These are phyloP conservation scores for Purpureocillium lavendulum DNA, from an alignment of 2,329 filamentous ascomycete genomes.

Conservation along the genomic window DNA sequence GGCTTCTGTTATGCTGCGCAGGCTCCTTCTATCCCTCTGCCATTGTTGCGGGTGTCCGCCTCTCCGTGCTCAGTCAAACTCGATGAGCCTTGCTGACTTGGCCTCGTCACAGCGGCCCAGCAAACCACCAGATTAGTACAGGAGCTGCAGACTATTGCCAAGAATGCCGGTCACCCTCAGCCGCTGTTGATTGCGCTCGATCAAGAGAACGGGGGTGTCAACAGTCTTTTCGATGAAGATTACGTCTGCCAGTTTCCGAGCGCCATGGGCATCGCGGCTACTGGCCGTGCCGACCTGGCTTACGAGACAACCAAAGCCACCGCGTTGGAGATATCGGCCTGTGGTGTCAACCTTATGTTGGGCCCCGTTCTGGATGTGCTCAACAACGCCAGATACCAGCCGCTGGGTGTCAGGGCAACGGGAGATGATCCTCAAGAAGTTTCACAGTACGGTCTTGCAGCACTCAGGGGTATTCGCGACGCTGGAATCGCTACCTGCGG, in stretches of 20 bases:
- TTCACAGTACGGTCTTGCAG: slow-evolving; percentile 83
- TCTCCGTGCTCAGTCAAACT: no score
- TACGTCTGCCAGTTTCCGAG: slow-evolving; percentile 95
- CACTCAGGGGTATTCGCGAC: slow-evolving; percentile 87
- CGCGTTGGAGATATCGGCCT: slow-evolving; percentile 82
- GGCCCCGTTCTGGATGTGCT: slow-evolving; percentile 90
- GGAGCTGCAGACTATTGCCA: slow-evolving; percentile 86
- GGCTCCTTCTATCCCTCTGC: slow-evolving; percentile 1
- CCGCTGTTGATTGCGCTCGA: slow-evolving; percentile 87
- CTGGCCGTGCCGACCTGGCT: slow-evolving; percentile 74
- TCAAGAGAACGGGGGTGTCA: slow-evolving; percentile 97
- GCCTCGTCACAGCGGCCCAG: slow-evolving; percentile 60
- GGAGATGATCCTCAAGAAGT: slow-evolving; percentile 94
- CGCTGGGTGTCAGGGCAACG: slow-evolving; percentile 78
- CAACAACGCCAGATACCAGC: slow-evolving; percentile 86
- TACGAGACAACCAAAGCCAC: slow-evolving; percentile 90
- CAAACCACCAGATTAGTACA: slow-evolving; percentile 82
- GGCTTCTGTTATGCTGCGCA: background rate
- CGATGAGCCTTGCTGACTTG: no score
- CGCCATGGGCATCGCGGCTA: slow-evolving; percentile 93
- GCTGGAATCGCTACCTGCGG: slow-evolving; percentile 83
- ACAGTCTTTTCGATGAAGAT: slow-evolving; percentile 91
- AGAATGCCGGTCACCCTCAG: slow-evolving; percentile 80
- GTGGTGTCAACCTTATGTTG: slow-evolving; percentile 92
- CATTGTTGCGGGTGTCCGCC: slow-evolving; percentile 1